phyloP scores from a whole-genome alignment of 2,329 filamentous ascomycete species.

The Aspergillus floridensis region DNA sequence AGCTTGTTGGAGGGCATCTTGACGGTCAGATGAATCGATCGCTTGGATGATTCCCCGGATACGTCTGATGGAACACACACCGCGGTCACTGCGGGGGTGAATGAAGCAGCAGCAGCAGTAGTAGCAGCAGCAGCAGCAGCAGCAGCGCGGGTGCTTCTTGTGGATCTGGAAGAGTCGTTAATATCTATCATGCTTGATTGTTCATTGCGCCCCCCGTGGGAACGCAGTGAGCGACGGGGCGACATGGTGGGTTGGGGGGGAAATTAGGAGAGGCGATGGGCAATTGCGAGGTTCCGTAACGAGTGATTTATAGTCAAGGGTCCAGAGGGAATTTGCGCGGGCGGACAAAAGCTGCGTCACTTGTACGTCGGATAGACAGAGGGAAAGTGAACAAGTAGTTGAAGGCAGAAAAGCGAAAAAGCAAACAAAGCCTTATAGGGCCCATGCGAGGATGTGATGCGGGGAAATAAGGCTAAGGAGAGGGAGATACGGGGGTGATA shows the following conservation, averaged over 20 bases:
- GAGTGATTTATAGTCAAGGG: background rate
- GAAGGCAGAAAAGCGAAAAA: conserved; percentile 1
- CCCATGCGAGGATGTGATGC: background rate
- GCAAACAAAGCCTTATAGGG: conserved; percentile 9
- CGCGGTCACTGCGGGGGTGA: conserved; percentile 36
- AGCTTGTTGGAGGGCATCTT: conserved; percentile 52
- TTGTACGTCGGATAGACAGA: background rate
- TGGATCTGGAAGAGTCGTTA: conserved; percentile 38
- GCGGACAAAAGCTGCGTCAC: background rate
- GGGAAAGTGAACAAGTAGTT: background rate
- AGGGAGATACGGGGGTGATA: background rate
- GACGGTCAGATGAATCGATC: conserved; percentile 48
- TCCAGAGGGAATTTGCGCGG: background rate
- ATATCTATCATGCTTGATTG: conserved; percentile 27
- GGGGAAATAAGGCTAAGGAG: background rate
- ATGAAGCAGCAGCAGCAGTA: conserved; percentile 8
- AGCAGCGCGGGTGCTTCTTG: conserved; percentile 34
- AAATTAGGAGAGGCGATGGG: background rate
- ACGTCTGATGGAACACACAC: conserved; percentile 36
- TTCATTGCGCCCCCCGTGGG: conserved; percentile 30
- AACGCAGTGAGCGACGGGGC: conserved; percentile 40
- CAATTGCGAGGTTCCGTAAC: background rate
- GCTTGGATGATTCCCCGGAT: conserved; percentile 34
- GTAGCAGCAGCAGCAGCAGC: conserved; percentile 18
- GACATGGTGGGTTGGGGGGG: conserved; percentile 28